Evolutionary conservation across 1,284 basidiomycete genomes (phyloP), one percentile per base, ranked within the genome.

Genomic region (Apiotrichum siamense): DNA sequence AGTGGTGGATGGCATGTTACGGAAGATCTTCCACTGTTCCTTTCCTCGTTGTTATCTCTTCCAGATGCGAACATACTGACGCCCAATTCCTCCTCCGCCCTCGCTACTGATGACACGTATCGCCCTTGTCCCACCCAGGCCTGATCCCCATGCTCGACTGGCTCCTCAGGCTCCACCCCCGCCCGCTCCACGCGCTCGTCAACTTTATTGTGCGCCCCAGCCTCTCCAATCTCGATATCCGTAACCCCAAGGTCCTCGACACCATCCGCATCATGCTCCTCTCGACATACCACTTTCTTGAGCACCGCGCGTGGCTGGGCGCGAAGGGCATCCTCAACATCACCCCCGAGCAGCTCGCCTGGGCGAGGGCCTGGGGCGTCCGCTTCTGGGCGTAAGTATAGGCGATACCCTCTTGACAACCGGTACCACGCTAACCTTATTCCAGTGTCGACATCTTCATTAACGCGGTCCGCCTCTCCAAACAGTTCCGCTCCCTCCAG

Each of bases 311-410:
- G 5, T 72, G 65, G 64, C 61, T 74, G 13, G 61, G 57, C 7
- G 54, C 54, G 37, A 73, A 73, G 54, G 67, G 67, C 15, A 58
- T 73, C 20, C 39, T 75, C 29, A 55, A 55, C 13, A 44, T 75
- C 25, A 49, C 57, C 3, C 61, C 62, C n/a, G 38, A 49, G 26
- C 41, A 50, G 47, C 29, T 47, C 24, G 41, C 20, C 29, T 49
- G 39, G 46, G 20, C 41, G 4, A 13, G n/a, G 7, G 12, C 18
- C 20, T 42, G 38, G 38, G 49, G 46, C 21, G 44, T 54, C 38
- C 48, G 70, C 27, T 68, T 67, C 47, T 75, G 73, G 73, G 69
- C 70, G 69, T 72, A 44, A 68, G 69, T 67, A 33, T 4, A 18
- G 7, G 39, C 18, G 39, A 21, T 13, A 7, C 6, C 33, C 18